Conservation (phyloP, 2,329 filamentous ascomycete species). For the Byssoonygena ceratinophila region DNA sequence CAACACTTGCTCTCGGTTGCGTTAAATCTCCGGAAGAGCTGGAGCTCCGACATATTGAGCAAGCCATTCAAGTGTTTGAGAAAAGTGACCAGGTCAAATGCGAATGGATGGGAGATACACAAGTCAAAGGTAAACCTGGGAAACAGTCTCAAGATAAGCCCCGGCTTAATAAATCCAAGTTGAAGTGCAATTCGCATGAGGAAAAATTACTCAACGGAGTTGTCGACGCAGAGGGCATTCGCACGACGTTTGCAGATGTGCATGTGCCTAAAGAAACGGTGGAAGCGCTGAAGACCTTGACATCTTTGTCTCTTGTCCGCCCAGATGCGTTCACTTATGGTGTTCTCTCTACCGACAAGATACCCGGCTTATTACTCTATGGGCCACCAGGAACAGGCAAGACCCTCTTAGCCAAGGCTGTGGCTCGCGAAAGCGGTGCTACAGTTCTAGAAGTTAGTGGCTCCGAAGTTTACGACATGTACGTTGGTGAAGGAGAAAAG, state of each 20-base stretch:
- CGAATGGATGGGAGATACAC: slow-evolving; percentile 28
- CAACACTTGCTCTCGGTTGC: slow-evolving; percentile 44
- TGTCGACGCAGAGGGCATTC: slow-evolving; percentile 68
- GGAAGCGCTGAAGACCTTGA: slow-evolving; percentile 77
- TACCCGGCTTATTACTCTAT: slow-evolving; percentile 79
- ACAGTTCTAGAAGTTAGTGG: slow-evolving; percentile 74
- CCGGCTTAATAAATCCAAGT: slow-evolving; percentile 41
- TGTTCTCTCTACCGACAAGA: slow-evolving; percentile 79
- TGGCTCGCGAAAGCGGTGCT: slow-evolving; percentile 55
- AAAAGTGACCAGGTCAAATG: slow-evolving; percentile 32
- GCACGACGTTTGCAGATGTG: slow-evolving; percentile 78
- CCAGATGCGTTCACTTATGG: slow-evolving; percentile 96
- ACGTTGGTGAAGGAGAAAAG: slow-evolving; percentile 91
- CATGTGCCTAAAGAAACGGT: slow-evolving; percentile 74
- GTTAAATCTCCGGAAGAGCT: slow-evolving; percentile 33
- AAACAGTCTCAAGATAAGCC: slow-evolving; percentile 30
- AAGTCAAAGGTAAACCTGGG: slow-evolving; percentile 25
- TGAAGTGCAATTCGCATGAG: slow-evolving; percentile 63
- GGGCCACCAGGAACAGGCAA: slow-evolving; percentile 66
- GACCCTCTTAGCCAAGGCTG: slow-evolving; percentile 52
- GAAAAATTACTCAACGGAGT: slow-evolving; percentile 72
- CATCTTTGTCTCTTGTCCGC: slow-evolving; percentile 71
- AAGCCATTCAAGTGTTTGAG: slow-evolving; percentile 32
- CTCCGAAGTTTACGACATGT: slow-evolving; percentile 90
- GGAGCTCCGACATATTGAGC: slow-evolving; percentile 31